Base-by-base conservation (phyloP, 2,329 filamentous ascomycete species). In the Sarocladium brachiariae region DNA sequence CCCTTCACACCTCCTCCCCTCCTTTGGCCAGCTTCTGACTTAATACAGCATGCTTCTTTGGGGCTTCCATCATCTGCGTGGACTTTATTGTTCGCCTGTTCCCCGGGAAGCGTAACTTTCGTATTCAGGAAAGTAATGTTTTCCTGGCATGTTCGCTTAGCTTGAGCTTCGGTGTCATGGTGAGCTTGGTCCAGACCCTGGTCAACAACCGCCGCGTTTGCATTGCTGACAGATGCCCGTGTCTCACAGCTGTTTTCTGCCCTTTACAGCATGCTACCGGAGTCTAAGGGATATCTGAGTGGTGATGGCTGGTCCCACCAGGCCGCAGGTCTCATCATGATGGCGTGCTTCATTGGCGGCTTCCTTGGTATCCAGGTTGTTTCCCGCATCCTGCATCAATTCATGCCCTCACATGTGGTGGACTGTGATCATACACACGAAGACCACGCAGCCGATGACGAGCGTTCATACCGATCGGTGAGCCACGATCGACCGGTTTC, bases 141-240 rank as follows among this genome's bases (percentile, higher is more conserved):
- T 99, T 99, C 64, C 76, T 96, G 4, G 91, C 91, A 1, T 83
- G 84, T 19, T 96, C 92, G 0, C 70, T 97, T 54, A 96, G 91
- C 67, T 70, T 99, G 56, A 96, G 90, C 65, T 96, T 96, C 58
- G 92, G 93, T 38, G 91, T 97, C 41, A 95, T 99, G 90, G 91
- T 96, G 67, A 57, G 80, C 63, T 24, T 25, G 21, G 51, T 27
- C 13, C 41, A n/a, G 13, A 21, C 4, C 24, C 14, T 27, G 4
- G 38, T 16, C 31, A 10, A 21, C 24, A 10, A 18, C 14, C 41
- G 6, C 38, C 11, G 4, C 25, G 27, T 13, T 7, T 7, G 27
- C 7, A 13, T 4, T 14, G 18, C 50, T 34, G 13, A 50, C 33
- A 16, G 13, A 9, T 46, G 2, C 11, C 35, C 4, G 25, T 27